A percentile compares a stretch with the other conserved stretches of the same genome.
Evolutionary conservation across 768 basidiomycete genomes (phyloP).

Genomic region (Cyclocybe cylindracea): DNA sequence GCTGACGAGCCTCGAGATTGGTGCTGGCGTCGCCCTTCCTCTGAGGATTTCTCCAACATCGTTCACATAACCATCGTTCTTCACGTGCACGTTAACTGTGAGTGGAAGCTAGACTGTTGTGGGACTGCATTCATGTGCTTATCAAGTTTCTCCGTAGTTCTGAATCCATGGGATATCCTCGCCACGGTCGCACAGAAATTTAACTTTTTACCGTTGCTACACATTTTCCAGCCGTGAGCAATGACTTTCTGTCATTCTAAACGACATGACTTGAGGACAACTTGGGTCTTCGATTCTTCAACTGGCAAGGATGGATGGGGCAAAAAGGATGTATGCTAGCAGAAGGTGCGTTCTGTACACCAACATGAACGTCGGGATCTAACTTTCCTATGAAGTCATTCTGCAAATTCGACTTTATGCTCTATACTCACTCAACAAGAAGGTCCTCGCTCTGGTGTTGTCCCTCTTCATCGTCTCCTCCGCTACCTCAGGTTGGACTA

Average conservation of each 20-base stretch:
- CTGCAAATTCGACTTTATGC: slow-evolving; percentile 65
- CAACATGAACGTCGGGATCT: neutral
- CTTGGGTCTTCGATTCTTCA: slow-evolving; percentile 46
- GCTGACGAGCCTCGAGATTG: too few relatives aligned
- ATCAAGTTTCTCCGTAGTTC: slow-evolving; percentile 18
- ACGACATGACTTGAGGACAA: neutral
- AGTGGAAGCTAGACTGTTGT: slow-evolving; percentile 8
- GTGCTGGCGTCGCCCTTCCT: too few relatives aligned
- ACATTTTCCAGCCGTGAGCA: slow-evolving; percentile 8
- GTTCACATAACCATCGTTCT: too few relatives aligned
- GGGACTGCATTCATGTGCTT: neutral
- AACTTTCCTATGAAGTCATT: slow-evolving; percentile 39
- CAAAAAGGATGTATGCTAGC: slow-evolving; percentile 54
- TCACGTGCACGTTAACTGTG: too few relatives aligned
- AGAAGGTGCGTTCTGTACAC: slow-evolving; percentile 40
- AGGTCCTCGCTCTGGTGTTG: slow-evolving; percentile 47
- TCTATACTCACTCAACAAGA: slow-evolving; percentile 54
- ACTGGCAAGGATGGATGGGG: slow-evolving; percentile 66
- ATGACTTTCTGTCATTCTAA: neutral
- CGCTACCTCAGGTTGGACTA: slow-evolving; percentile 46
- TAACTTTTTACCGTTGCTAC: neutral
- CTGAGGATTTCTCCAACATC: too few relatives aligned
- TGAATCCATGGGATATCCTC: slow-evolving; percentile 10
- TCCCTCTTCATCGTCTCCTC: slow-evolving; percentile 37
- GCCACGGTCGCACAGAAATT: neutral